Percentiles rank a stretch among this genome's conserved stretches.
Conservation (phyloP, 495 filamentous ascomycete species). For the Trichocladium antarcticum region DNA sequence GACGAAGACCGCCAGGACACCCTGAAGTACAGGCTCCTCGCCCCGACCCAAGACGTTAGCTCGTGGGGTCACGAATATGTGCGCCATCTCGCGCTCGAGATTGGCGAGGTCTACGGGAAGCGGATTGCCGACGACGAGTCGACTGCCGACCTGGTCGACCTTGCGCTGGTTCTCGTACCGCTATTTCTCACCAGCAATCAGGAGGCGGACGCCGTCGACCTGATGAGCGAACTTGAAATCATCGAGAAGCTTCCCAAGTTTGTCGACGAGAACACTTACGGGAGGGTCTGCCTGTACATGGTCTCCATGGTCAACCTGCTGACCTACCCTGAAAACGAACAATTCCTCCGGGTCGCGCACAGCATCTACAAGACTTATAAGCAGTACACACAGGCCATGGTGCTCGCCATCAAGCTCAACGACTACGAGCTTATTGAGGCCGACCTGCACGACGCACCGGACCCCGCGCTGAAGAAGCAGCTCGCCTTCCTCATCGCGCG, state of each 20-base stretch:
- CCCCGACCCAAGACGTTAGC: conserved; percentile 81
- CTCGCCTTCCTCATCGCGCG: conserved; percentile 87
- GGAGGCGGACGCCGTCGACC: conserved; percentile 93
- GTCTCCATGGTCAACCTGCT: conserved; percentile 97
- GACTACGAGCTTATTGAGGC: conserved; percentile 66
- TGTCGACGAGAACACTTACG: conserved; percentile 87
- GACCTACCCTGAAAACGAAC: conserved; percentile 92
- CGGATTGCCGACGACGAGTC: conserved; percentile 49
- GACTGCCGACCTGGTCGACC: conserved; percentile 63
- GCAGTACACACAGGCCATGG: conserved; percentile 83
- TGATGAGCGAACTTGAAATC: conserved; percentile 93
- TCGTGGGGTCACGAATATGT: conserved; percentile 99
- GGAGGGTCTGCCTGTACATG: conserved; percentile 92
- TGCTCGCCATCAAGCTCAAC: conserved; percentile 87
- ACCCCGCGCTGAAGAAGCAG: conserved; percentile 79
- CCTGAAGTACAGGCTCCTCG: conserved; percentile 83
- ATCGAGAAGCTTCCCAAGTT: conserved; percentile 85
- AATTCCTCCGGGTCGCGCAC: conserved; percentile 84
- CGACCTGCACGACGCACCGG: conserved; percentile 68
- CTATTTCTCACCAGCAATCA: conserved; percentile 96
- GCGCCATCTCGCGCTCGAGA: conserved; percentile 87
- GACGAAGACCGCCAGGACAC: conserved; percentile 93
- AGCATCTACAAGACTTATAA: conserved; percentile 85
- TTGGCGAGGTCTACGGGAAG: conserved; percentile 83
- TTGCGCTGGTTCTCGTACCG: conserved; percentile 75